Evolutionary conservation across 768 basidiomycete genomes (phyloP).

Genomic region (Pisolithus albus): DNA sequence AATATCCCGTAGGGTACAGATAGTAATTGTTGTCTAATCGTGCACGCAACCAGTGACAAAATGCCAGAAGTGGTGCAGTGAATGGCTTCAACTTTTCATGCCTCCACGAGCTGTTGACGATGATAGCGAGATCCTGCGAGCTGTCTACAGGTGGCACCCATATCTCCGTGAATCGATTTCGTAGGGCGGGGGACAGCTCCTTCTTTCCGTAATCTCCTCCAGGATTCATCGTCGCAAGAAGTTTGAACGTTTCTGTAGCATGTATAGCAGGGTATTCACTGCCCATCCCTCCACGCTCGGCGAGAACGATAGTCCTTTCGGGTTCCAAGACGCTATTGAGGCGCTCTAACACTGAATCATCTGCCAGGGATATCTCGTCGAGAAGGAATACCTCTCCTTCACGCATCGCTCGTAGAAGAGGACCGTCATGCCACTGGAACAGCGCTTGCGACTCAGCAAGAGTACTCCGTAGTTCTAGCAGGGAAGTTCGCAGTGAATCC

Average conservation of each 20-base stretch:
- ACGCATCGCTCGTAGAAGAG: conserved; percentile 90
- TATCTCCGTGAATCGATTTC: conserved; percentile 98
- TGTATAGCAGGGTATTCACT: conserved; percentile 58
- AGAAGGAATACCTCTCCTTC: conserved; percentile 80
- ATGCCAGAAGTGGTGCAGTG: conserved; percentile 64
- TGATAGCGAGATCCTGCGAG: conserved; percentile 66
- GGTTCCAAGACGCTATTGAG: conserved; percentile 97
- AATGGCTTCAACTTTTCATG: conserved; percentile 44
- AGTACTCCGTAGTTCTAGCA: conserved; percentile 39
- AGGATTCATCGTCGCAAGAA: conserved; percentile 98
- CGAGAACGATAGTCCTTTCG: conserved; percentile 78
- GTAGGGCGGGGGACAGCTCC: conserved; percentile 91
- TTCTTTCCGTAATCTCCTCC: conserved; percentile 99
- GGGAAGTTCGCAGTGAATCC: conserved; percentile 20
- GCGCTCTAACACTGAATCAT: conserved; percentile 95
- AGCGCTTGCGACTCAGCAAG: conserved; percentile 58
- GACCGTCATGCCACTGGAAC: conserved; percentile 97
- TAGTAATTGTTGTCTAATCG: conserved; percentile 52
- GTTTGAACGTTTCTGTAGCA: conserved; percentile 69
- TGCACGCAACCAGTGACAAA: conserved; percentile 70
- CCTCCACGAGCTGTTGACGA: conserved; percentile 67
- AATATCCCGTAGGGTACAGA: conserved; percentile 81
- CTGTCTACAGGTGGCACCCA: conserved; percentile 89
- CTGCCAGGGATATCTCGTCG: conserved; percentile 95
- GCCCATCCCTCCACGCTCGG: conserved; percentile 81